These are phyloP conservation scores for Magnaporthiopsis rhizophila DNA, from an alignment of 2,329 filamentous ascomycete species.

Conservation along the genomic window DNA sequence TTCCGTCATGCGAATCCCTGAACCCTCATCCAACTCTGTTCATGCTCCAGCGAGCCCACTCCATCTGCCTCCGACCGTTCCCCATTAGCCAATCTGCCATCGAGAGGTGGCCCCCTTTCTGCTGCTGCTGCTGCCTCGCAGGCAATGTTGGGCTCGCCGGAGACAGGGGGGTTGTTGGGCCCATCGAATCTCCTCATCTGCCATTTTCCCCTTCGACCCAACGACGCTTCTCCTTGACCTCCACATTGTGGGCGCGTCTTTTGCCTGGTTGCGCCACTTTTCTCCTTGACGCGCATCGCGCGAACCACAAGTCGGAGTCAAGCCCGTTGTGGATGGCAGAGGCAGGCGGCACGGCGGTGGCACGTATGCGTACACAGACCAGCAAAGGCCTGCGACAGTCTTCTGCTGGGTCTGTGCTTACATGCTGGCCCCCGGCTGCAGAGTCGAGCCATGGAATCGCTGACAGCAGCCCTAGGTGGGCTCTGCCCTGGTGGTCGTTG, in stretches of 20 bases:
- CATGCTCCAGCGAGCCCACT: constrained; percentile 3
- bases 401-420: too few species aligned
- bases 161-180: constrained; percentile 6
- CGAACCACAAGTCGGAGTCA: not conserved
- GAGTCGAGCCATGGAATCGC: too few species aligned
- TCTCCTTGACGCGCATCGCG: not conserved
- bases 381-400: too few species aligned
- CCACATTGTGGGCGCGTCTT: not conserved
- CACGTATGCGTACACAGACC: too few species aligned
- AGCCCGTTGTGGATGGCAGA: too few species aligned
- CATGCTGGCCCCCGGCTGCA: too few species aligned
- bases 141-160: constrained; percentile 29
- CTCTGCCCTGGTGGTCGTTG: too few species aligned
- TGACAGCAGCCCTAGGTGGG: too few species aligned
- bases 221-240: not conserved
- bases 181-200: constrained; percentile 1
- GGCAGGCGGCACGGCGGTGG: too few species aligned
- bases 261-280: not conserved
- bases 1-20: constrained; percentile 36
- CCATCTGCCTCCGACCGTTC: not conserved
- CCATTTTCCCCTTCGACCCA: not conserved
- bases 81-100: constrained; percentile 1
- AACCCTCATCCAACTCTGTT: constrained; percentile 15
- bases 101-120: not conserved
- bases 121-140: constrained; percentile 26